Evolutionary conservation across 352 stramenopile species (phyloP).

Genomic region (Globisporangium camurandrum): DNA sequence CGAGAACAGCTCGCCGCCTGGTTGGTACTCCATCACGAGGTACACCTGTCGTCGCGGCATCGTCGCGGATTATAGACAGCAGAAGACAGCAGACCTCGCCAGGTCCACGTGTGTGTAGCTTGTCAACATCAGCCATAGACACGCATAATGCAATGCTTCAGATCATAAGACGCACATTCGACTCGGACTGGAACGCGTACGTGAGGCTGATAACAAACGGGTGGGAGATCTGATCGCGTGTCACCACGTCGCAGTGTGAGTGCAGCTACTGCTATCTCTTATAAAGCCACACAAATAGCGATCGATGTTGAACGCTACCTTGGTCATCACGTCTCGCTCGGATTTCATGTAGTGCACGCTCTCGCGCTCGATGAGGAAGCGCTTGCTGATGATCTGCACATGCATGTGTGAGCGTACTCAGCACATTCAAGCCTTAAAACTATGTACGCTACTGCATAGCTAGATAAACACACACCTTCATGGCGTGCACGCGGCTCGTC

Average conservation of each 20-base stretch:
- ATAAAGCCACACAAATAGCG: not conserved
- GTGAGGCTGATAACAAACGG: constrained; percentile 75
- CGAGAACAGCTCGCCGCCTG: constrained; percentile 74
- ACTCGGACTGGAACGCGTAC: constrained; percentile 78
- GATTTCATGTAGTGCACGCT: constrained; percentile 75
- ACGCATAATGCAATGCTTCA: no score
- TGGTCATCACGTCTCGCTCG: constrained; percentile 83
- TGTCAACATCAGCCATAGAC: no score
- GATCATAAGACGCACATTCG: constrained; percentile 69
- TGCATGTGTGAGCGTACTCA: no score
- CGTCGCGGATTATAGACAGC: not conserved
- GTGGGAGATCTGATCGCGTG: constrained; percentile 46
- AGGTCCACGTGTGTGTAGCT: no score
- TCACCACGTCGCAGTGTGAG: not conserved
- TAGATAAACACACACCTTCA: constrained; percentile 78
- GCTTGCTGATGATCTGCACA: constrained; percentile 81
- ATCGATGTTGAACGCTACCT: constrained; percentile 20
- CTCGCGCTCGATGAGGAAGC: constrained; percentile 71
- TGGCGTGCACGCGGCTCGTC: constrained; percentile 58
- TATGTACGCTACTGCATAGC: no score
- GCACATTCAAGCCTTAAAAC: no score
- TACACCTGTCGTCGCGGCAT: constrained; percentile 32
- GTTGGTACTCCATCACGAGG: constrained; percentile 74
- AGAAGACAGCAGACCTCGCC: no score
- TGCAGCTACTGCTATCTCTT: no score